Evolutionary conservation across 2,329 filamentous ascomycete genomes (phyloP).

Genomic region (Xylariaceae sp.): DNA sequence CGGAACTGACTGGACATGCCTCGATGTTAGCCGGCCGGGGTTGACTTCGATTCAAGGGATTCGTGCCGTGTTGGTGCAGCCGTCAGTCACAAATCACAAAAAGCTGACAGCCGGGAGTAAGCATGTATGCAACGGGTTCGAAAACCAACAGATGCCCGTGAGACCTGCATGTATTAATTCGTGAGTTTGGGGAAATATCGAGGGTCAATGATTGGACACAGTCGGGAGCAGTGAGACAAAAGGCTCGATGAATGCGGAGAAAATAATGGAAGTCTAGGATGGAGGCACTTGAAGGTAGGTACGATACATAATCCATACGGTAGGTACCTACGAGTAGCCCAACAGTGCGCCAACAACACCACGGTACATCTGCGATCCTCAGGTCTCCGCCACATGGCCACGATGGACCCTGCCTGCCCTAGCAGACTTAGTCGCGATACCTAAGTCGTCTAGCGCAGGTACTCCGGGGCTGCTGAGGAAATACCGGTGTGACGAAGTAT

Average conservation of each 20-base stretch:
- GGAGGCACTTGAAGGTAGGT: no score
- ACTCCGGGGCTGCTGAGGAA: neutral
- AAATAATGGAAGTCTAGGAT: neutral
- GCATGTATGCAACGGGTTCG: no score
- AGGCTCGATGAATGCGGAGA: neutral
- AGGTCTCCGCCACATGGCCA: neutral
- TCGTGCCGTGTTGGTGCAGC: neutral
- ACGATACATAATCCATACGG: no score
- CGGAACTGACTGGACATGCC: neutral
- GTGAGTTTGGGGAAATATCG: neutral
- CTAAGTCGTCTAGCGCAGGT: neutral
- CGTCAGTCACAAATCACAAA: neutral
- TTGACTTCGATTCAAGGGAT: no score
- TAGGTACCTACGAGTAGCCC: neutral
- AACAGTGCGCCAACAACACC: neutral
- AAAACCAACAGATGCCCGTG: neutral
- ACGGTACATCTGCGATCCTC: neutral
- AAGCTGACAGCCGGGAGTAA: no score
- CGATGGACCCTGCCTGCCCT: neutral
- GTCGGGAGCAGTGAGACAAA: neutral
- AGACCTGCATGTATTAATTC: neutral
- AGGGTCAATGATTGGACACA: neutral
- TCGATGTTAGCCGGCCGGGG: neutral
- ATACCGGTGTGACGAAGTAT: neutral
- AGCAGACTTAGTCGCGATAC: neutral